Percentiles rank a stretch among this genome's conserved stretches.
These are phyloP conservation scores for Royoungia palumana DNA, from an alignment of 768 basidiomycete species.

Conservation along the genomic window DNA sequence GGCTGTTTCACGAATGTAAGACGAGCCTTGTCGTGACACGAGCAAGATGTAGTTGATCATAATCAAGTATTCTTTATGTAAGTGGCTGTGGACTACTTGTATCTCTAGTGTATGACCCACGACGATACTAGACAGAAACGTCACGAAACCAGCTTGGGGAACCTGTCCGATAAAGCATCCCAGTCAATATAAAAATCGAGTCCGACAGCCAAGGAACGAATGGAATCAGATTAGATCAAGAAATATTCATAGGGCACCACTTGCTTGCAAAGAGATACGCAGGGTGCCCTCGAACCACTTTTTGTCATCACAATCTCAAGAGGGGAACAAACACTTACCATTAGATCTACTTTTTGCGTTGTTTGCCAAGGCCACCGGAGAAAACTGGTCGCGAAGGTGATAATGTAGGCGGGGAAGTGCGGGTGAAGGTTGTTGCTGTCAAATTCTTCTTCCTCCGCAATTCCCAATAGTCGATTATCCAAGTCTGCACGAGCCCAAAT, in stretches of 20 bases:
- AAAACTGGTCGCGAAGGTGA: background rate
- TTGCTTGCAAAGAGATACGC: slow-evolving; percentile 24
- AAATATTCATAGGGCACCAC: slow-evolving; percentile 55
- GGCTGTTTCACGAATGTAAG: slow-evolving; percentile 4
- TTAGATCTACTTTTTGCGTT: slow-evolving; percentile 13
- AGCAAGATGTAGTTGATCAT: slow-evolving; percentile 95
- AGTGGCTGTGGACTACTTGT: slow-evolving; percentile 26
- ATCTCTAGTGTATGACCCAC: background rate
- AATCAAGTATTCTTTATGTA: slow-evolving; percentile 2
- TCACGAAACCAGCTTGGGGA: background rate
- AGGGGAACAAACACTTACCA: slow-evolving; percentile 17
- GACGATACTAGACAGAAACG: background rate
- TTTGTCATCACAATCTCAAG: slow-evolving; percentile 60
- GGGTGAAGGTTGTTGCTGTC: background rate
- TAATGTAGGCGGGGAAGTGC: background rate
- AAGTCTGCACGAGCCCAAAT: slow-evolving; percentile 73
- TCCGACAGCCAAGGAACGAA: background rate
- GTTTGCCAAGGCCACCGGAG: background rate
- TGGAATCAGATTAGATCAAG: slow-evolving; percentile 92
- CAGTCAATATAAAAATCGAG: slow-evolving; percentile 8
- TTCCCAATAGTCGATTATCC: slow-evolving; percentile 67
- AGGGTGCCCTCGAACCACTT: slow-evolving; percentile 72
- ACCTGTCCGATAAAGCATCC: background rate
- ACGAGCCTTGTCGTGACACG: slow-evolving; percentile 84
- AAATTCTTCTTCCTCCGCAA: slow-evolving; percentile 35